Conservation (phyloP, 2,329 filamentous ascomycete genomes). For the Curvularia sp. region DNA sequence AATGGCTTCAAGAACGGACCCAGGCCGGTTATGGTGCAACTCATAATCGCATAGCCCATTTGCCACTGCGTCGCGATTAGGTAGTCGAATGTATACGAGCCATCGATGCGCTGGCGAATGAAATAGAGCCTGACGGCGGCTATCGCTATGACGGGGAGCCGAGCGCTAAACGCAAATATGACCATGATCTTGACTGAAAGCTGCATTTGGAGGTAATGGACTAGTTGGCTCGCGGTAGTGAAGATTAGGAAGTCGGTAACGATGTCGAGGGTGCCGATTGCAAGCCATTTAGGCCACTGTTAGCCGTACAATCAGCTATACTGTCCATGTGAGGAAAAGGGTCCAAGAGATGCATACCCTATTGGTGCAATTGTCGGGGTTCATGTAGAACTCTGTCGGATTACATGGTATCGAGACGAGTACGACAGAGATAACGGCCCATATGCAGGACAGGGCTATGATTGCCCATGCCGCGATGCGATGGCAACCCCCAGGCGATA, state of each 20-base stretch:
- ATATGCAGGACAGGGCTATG: slow-evolving; percentile 30
- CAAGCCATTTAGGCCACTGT: slow-evolving; percentile 41
- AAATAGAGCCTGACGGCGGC: slow-evolving; percentile 39
- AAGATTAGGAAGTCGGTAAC: slow-evolving; percentile 39
- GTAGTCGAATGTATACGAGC: slow-evolving; percentile 34
- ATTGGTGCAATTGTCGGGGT: slow-evolving; percentile 25
- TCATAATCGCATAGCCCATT: slow-evolving; percentile 48
- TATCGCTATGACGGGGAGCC: slow-evolving; percentile 39
- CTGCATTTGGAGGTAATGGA: slow-evolving; percentile 42
- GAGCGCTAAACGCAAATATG: slow-evolving; percentile 40
- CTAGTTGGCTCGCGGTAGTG: slow-evolving; percentile 34
- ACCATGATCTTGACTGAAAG: slow-evolving; percentile 36
- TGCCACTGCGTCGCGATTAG: slow-evolving; percentile 46
- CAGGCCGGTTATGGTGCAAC: slow-evolving; percentile 42
- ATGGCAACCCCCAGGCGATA: slow-evolving; percentile 35
- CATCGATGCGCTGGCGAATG: slow-evolving; percentile 28
- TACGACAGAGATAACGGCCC: slow-evolving; percentile 34
- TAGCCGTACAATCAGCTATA: background rate
- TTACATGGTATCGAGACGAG: slow-evolving; percentile 41
- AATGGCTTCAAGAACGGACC: slow-evolving; percentile 47
- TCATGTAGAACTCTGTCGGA: slow-evolving; percentile 27
- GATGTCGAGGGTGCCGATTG: slow-evolving; percentile 40
- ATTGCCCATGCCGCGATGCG: slow-evolving; percentile 29
- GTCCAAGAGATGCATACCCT: slow-evolving; percentile 30
- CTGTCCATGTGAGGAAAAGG: background rate